Evolutionary conservation across 23 red algal species (phyloP).

Genomic region (Pyropia yezoensis): DNA sequence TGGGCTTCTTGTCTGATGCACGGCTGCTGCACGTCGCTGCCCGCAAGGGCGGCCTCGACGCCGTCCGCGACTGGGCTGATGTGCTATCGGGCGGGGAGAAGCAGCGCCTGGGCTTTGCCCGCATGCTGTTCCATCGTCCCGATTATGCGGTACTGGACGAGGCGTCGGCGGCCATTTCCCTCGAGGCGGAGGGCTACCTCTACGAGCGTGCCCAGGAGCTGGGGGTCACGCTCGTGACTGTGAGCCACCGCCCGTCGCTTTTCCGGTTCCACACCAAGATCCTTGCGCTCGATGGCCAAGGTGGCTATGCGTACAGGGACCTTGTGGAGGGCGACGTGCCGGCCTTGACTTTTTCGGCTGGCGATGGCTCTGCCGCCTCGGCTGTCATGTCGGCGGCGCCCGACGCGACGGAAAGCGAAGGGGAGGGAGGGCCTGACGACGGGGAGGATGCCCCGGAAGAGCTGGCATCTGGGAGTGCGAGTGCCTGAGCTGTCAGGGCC

Average conservation of each 20-base stretch:
- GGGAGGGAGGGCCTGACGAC: too few relatives aligned
- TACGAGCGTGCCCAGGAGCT: conserved; percentile 74
- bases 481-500: too few relatives aligned
- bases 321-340: conserved; percentile 66
- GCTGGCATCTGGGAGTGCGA: too few relatives aligned
- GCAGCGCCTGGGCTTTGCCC: conserved; percentile 80
- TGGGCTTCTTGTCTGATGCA: conserved; percentile 58
- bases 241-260: conserved; percentile 95
- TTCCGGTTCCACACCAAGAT: conserved; percentile 90
- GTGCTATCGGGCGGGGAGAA: conserved; percentile 93
- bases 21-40: conserved; percentile 61
- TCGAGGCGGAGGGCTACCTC: conserved; percentile 83
- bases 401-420: too few relatives aligned
- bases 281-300: conserved; percentile 79
- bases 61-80: conserved; percentile 89
- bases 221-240: conserved; percentile 83
- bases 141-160: conserved; percentile 97
- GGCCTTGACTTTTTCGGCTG: conserved; percentile 1
- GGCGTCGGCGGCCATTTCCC: conserved; percentile 75
- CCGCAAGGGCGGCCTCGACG: conserved; percentile 73
- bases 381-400: too few relatives aligned
- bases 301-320: conserved; percentile 66
- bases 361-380: too few relatives aligned
- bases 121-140: conserved; percentile 78
- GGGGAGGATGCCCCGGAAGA: too few relatives aligned